Percentiles rank a stretch among this genome's conserved stretches.
phyloP scores from a whole-genome alignment of 2,329 filamentous ascomycete genomes.

The Exophiala spinifera region DNA sequence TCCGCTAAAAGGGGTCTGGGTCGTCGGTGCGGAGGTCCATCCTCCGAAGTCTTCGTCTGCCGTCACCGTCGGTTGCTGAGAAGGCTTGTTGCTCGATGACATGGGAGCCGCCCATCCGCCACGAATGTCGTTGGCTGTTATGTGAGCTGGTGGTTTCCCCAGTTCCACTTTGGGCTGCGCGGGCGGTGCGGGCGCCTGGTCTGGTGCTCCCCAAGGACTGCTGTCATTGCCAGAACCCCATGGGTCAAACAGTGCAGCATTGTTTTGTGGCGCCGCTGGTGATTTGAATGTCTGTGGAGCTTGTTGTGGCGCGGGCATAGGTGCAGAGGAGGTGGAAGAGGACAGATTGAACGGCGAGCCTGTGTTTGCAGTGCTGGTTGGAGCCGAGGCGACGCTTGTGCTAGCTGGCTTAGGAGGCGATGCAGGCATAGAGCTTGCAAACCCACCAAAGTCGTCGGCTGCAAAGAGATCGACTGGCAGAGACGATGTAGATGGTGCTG shows the following conservation, averaged over 20 bases:
- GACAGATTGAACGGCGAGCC: slow-evolving; percentile 83
- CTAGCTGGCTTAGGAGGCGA: slow-evolving; percentile 36
- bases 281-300: slow-evolving; percentile 36
- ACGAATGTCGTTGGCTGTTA: slow-evolving; percentile 60
- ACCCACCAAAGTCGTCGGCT: slow-evolving; percentile 30
- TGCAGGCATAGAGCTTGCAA: slow-evolving; percentile 26
- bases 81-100: slow-evolving; percentile 36
- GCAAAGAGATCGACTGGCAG: slow-evolving; percentile 28
- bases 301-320: slow-evolving; percentile 31
- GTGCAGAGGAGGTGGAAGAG: slow-evolving; percentile 43
- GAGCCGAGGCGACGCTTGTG: slow-evolving; percentile 33
- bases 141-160: slow-evolving; percentile 43
- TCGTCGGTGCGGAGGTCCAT: slow-evolving; percentile 74
- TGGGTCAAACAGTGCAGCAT: slow-evolving; percentile 59
- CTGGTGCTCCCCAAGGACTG: slow-evolving; percentile 74
- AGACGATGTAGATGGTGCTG: slow-evolving; percentile 47
- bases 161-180: slow-evolving; percentile 26
- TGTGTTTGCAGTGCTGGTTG: slow-evolving; percentile 33
- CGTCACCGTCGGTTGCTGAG: slow-evolving; percentile 62
- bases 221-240: slow-evolving; percentile 61
- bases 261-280: slow-evolving; percentile 32
- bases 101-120: slow-evolving; percentile 59
- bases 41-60: slow-evolving; percentile 95
- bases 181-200: slow-evolving; percentile 46
- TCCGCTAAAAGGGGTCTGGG: slow-evolving; percentile 26